A percentile compares a stretch with the other conserved stretches of the same genome.
Conservation (phyloP, 2,329 filamentous ascomycete genomes). For the Apiospora sp. region DNA sequence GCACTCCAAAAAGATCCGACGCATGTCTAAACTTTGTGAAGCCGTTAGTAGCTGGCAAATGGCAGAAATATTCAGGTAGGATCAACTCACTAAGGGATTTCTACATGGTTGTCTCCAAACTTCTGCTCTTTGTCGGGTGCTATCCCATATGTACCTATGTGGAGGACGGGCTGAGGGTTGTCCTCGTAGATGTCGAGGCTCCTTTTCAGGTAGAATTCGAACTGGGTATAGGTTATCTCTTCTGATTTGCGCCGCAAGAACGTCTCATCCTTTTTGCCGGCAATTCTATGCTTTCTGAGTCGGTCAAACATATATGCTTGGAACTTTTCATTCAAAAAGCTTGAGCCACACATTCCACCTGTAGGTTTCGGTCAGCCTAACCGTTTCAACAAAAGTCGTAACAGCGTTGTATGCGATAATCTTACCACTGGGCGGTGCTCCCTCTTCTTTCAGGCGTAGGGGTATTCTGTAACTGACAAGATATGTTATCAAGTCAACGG, state of each 20-base stretch:
- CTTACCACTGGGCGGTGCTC: constrained; percentile 31
- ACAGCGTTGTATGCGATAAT: background rate
- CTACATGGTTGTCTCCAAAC: background rate
- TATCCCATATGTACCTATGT: background rate
- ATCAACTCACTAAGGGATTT: background rate
- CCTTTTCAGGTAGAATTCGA: background rate
- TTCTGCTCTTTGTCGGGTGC: background rate
- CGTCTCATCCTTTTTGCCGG: background rate
- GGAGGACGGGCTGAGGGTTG: background rate
- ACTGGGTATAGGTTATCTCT: background rate
- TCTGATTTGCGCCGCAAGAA: background rate
- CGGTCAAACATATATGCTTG: background rate
- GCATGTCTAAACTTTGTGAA: background rate
- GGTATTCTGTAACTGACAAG: constrained; percentile 36
- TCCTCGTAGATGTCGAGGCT: background rate
- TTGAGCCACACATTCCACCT: constrained; percentile 42
- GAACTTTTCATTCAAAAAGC: constrained; percentile 42
- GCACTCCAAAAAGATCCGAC: background rate
- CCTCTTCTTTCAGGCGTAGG: constrained; percentile 34
- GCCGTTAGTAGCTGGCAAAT: background rate
- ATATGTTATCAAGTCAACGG: constrained; percentile 40
- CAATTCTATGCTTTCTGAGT: background rate
- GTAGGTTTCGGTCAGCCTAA: background rate
- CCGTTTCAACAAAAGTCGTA: background rate
- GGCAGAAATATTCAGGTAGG: background rate